These are phyloP conservation scores for Beauveria rudraprayagi DNA, from an alignment of 2,329 filamentous ascomycete genomes.

Conservation along the genomic window DNA sequence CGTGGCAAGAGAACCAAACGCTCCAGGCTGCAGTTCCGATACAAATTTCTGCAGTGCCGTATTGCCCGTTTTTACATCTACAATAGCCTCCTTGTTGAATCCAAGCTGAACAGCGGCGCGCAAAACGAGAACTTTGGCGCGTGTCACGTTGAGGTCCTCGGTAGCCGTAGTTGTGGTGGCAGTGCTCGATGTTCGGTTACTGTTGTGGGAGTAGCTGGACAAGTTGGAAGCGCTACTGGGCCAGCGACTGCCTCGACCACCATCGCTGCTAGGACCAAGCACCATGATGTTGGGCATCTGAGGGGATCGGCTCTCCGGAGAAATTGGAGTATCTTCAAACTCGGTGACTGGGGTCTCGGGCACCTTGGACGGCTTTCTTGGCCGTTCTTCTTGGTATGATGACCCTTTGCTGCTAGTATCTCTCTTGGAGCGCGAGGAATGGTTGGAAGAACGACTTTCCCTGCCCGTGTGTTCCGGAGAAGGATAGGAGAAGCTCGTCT, in stretches of 20 bases:
- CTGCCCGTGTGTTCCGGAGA: constrained; percentile 41
- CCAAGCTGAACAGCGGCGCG: constrained; percentile 82
- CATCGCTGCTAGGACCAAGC: constrained; percentile 59
- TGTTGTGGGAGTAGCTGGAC: constrained; percentile 69
- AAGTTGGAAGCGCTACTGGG: constrained; percentile 73
- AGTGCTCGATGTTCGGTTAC: constrained; percentile 58
- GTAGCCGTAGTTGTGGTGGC: constrained; percentile 59
- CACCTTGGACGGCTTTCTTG: constrained; percentile 40
- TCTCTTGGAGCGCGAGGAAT: constrained; percentile 44
- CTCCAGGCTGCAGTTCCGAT: constrained; percentile 63
- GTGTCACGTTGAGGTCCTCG: constrained; percentile 70
- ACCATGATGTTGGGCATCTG: constrained; percentile 83
- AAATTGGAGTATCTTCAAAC: constrained; percentile 84
- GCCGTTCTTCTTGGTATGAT: constrained; percentile 36
- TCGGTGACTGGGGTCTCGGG: constrained; percentile 93
- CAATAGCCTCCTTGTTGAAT: constrained; percentile 54
- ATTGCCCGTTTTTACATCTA: constrained; percentile 36
- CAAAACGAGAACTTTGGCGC: constrained; percentile 70
- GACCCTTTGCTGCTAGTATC: constrained; percentile 41
- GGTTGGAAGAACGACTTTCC: constrained; percentile 43
- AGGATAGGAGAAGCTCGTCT: constrained; percentile 59
- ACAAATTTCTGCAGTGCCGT: constrained; percentile 65
- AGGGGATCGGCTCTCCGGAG: constrained; percentile 66
- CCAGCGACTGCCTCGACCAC: constrained; percentile 61
- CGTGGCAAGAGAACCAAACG: constrained; percentile 66